phyloP scores from a whole-genome alignment of 805 yeast species.

The Teunomyces pallodes region DNA sequence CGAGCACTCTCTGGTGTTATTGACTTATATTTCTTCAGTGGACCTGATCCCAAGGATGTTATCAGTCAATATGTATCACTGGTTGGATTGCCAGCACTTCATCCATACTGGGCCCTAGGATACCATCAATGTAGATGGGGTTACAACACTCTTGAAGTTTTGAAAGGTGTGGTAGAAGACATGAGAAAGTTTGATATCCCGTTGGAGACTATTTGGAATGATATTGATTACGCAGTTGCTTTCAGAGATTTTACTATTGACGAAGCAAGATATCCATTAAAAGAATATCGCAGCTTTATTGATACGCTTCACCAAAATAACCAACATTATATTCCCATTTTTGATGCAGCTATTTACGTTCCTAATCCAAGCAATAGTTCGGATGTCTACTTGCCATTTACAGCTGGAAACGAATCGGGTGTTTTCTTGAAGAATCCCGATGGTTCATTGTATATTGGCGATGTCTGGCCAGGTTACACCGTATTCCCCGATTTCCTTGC shows the following conservation, averaged over 20 bases:
- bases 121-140: conserved; percentile 28
- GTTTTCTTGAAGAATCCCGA: conserved; percentile 23
- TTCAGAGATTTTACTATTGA: conserved; percentile 24
- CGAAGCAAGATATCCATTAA: conserved; percentile 18
- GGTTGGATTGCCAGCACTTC: conserved; percentile 23
- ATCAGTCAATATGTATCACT: conserved; percentile 19
- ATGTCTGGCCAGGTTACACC: conserved; percentile 31
- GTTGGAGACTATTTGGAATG: conserved; percentile 24
- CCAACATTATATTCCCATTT: conserved; percentile 25
- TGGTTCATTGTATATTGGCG: conserved; percentile 26
- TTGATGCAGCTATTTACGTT: conserved; percentile 25
- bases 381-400: conserved; percentile 5
- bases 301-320: conserved; percentile 15
- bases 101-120: conserved; percentile 26
- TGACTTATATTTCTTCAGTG: conserved; percentile 24
- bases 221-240: conserved; percentile 24
- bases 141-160: conserved; percentile 14
- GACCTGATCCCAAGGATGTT: conserved; percentile 22
- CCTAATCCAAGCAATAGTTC: conserved; percentile 21
- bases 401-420: conserved; percentile 17
- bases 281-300: conserved; percentile 14
- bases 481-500: conserved; percentile 28
- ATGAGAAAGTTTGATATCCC: conserved; percentile 17
- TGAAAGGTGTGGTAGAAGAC: conserved; percentile 17
- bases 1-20: conserved; percentile 26